A percentile compares a stretch with the other conserved stretches of the same genome.
Conservation (phyloP, 495 filamentous ascomycete genomes). For the Hypoxylon rickii region DNA sequence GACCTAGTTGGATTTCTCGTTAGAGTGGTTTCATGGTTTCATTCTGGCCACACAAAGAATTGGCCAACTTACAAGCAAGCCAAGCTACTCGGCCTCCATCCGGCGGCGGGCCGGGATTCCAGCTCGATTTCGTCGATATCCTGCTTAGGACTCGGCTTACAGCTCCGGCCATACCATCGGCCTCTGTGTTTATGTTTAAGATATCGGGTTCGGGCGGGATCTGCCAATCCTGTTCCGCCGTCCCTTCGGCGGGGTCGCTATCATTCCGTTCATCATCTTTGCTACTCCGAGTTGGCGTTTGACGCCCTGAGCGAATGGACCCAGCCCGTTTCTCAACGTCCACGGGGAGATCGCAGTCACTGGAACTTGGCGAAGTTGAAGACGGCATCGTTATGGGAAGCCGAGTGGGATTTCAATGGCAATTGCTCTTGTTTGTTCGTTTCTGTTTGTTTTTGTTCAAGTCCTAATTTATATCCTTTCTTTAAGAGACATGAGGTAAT, state of each 20-base stretch:
- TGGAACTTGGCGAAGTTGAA: slow-evolving; percentile 23
- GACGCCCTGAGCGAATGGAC: not conserved
- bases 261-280: slow-evolving; percentile 8
- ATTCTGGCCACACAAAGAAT: no score
- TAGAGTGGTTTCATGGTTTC: no score
- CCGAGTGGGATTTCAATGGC: not conserved
- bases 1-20: slow-evolving; percentile 35
- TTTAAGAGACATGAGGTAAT: no score
- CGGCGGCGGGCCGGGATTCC: slow-evolving; percentile 56
- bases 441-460: not conserved
- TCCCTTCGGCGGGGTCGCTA: slow-evolving; percentile 1
- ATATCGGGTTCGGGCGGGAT: slow-evolving; percentile 28
- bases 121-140: slow-evolving; percentile 46
- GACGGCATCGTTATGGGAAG: slow-evolving; percentile 16
- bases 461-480: no score
- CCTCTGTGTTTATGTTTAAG: slow-evolving; percentile 33
- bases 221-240: slow-evolving; percentile 22
- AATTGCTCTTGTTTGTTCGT: not conserved
- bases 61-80: slow-evolving; percentile 43
- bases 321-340: slow-evolving; percentile 32
- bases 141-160: slow-evolving; percentile 42
- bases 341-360: slow-evolving; percentile 29
- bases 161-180: slow-evolving; percentile 33
- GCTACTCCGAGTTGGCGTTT: not conserved
- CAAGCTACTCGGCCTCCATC: slow-evolving; percentile 58